These are phyloP conservation scores for Ceratobasidium theobromae DNA, from an alignment of 1,284 basidiomycete genomes.

Conservation along the genomic window DNA sequence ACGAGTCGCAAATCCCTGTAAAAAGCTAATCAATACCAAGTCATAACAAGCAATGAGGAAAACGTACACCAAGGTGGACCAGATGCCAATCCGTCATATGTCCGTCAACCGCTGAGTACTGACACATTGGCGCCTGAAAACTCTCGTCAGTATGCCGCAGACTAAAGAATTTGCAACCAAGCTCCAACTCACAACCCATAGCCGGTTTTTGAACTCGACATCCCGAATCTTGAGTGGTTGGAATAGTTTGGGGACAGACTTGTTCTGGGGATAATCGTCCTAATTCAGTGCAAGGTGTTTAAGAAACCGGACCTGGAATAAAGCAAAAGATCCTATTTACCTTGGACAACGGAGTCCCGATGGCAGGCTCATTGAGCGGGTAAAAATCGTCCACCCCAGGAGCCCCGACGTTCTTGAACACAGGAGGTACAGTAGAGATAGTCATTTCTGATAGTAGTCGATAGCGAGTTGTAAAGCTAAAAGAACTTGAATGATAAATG, in stretches of 20 bases:
- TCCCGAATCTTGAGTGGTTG: constrained; percentile 64
- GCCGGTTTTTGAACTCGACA: constrained; percentile 70
- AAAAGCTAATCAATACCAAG: not conserved
- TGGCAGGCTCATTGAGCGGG: constrained; percentile 61
- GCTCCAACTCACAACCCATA: constrained; percentile 53
- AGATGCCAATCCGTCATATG: constrained; percentile 78
- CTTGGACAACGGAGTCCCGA: constrained; percentile 54
- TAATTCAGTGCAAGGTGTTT: constrained; percentile 37
- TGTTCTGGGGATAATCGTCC: constrained; percentile 50
- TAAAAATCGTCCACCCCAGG: constrained; percentile 50
- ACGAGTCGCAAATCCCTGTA: constrained; percentile 44
- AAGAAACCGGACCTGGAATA: not conserved
- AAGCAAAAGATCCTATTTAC: constrained; percentile 38
- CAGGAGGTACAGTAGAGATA: not conserved
- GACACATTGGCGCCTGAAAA: constrained; percentile 35
- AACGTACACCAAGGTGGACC: constrained; percentile 63
- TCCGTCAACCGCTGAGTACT: constrained; percentile 69
- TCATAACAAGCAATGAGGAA: constrained; percentile 32
- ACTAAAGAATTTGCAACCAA: not conserved
- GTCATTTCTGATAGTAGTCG: not conserved
- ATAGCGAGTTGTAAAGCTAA: too few relatives aligned
- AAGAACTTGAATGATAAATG: too few relatives aligned
- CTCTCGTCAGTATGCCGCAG: not conserved
- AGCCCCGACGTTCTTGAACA: not conserved
- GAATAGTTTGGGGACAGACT: constrained; percentile 62